These are phyloP conservation scores for Lentinus brumalis DNA, from an alignment of 768 basidiomycete genomes.

Conservation along the genomic window DNA sequence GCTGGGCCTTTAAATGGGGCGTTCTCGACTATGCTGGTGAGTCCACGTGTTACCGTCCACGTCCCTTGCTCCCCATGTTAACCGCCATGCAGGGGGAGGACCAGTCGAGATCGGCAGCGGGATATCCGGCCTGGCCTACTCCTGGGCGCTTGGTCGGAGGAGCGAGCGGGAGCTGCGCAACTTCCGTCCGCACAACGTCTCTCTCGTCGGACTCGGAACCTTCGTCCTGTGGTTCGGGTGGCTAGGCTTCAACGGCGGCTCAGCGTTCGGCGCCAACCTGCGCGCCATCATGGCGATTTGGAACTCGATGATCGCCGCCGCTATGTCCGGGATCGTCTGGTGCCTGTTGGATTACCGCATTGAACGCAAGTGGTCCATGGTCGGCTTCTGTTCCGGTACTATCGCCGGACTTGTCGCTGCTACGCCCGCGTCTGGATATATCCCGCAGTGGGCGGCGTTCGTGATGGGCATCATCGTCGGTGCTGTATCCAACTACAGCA, in stretches of 20 bases:
- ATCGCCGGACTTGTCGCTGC: constrained; percentile 89
- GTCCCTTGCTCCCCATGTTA: neutral
- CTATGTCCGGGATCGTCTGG: constrained; percentile 84
- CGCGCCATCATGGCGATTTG: constrained; percentile 83
- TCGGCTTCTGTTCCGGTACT: constrained; percentile 90
- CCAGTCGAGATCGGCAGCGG: constrained; percentile 90
- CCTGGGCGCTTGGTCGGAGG: constrained; percentile 85
- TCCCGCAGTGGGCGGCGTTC: constrained; percentile 77
- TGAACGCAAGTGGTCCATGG: constrained; percentile 84
- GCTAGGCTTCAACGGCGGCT: constrained; percentile 91
- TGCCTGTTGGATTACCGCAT: constrained; percentile 77
- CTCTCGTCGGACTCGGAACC: constrained; percentile 80
- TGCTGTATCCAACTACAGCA: constrained; percentile 78
- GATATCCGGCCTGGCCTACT: constrained; percentile 80
- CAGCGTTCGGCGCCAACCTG: constrained; percentile 85
- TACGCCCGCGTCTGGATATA: constrained; percentile 83
- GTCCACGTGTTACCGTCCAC: constrained; percentile 25
- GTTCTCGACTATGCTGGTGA: constrained; percentile 86
- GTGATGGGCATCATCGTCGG: constrained; percentile 76
- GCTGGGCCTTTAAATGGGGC: constrained; percentile 86
- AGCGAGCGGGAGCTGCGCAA: constrained; percentile 70
- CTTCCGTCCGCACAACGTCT: constrained; percentile 89
- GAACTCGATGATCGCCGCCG: constrained; percentile 86
- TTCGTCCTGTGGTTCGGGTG: constrained; percentile 88
- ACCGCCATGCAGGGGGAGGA: constrained; percentile 59